Evolutionary conservation across 169 alveolate genomes (phyloP).

Genomic region (Plasmodium knowlesi): DNA sequence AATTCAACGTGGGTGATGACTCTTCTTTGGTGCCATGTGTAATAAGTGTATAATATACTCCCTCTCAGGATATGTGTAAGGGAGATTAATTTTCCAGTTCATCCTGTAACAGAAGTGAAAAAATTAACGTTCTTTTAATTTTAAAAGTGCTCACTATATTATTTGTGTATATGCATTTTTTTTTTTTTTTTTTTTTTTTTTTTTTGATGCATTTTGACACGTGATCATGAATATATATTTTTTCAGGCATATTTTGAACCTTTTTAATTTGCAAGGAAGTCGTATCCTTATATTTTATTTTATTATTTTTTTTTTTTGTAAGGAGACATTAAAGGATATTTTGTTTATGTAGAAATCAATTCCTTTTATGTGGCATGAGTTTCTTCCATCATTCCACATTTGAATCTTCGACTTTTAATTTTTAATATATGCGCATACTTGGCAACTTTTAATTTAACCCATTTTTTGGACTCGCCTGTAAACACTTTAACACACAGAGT

Average conservation of each 20-base stretch:
- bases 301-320: not conserved
- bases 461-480: not conserved
- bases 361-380: not conserved
- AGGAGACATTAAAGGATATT: not conserved
- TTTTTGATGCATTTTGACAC: not conserved
- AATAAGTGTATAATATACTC: not conserved
- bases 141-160: not conserved
- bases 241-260: not conserved
- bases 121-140: not conserved
- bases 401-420: not conserved
- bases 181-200: not conserved
- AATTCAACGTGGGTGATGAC: not conserved
- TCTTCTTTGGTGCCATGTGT: not conserved
- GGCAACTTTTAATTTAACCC: not conserved
- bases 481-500: not conserved
- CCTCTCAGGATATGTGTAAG: not conserved
- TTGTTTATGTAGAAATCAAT: not conserved
- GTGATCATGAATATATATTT: not conserved
- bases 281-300: not conserved
- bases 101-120: not conserved
- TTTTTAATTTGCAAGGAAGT: not conserved
- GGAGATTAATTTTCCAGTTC: not conserved
- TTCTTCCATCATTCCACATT: not conserved
- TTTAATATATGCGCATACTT: not conserved
- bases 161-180: not conserved